Evolutionary conservation across 371 early-diverging fungal species (phyloP).

Genomic region (Mucor piriformis): DNA sequence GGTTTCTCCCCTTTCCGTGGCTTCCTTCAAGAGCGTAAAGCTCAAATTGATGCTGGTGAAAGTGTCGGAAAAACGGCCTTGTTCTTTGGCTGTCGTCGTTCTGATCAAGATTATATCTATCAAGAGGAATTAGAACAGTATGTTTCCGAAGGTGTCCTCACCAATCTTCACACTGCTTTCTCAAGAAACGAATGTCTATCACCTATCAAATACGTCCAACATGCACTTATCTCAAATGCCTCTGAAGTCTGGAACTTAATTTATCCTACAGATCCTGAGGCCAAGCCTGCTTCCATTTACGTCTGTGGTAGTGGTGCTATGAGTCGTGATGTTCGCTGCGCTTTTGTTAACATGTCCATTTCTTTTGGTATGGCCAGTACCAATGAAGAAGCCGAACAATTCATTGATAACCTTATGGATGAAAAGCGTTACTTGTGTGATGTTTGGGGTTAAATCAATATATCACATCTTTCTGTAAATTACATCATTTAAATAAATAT

Average conservation of each 20-base stretch:
- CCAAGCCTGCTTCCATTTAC: conserved; percentile 35
- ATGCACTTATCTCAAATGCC: conserved; percentile 44
- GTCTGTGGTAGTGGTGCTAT: conserved; percentile 51
- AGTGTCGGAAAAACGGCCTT: conserved; percentile 43
- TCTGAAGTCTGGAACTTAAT: conserved; percentile 35
- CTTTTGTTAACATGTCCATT: conserved; percentile 39
- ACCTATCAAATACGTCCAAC: conserved; percentile 47
- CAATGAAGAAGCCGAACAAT: conserved; percentile 38
- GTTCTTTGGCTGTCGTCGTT: conserved; percentile 85
- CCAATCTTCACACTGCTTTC: conserved; percentile 68
- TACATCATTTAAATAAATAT: no score
- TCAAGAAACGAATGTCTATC: conserved; percentile 52
- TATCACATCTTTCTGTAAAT: background rate
- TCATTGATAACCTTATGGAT: conserved; percentile 30
- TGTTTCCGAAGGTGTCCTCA: conserved; percentile 51
- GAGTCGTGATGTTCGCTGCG: conserved; percentile 50
- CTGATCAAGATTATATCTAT: conserved; percentile 75
- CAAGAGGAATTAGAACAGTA: conserved; percentile 63
- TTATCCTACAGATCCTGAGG: conserved; percentile 16
- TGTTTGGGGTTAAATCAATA: conserved; percentile 60
- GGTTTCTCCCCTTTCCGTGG: conserved; percentile 93
- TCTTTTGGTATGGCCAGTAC: conserved; percentile 38
- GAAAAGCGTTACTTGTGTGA: conserved; percentile 50
- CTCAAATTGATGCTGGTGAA: conserved; percentile 24
- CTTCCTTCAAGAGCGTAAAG: conserved; percentile 61